Evolutionary conservation across 2,329 filamentous ascomycete species (phyloP), one percentile per base, ranked within the genome.

Genomic region (Biscogniauxia marginata): DNA sequence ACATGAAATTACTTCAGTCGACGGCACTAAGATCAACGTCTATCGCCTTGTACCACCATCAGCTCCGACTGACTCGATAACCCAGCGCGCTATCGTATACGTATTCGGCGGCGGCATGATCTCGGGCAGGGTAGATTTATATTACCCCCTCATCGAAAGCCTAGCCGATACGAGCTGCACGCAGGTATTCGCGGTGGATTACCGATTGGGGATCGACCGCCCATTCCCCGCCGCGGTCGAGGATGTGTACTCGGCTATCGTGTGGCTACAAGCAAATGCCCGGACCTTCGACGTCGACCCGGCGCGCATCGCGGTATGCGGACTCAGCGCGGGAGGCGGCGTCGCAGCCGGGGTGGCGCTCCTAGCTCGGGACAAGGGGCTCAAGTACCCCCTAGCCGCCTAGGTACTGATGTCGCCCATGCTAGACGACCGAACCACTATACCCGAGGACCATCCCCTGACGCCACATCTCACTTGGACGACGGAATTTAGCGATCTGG

Each of bases 151-250:
- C 13, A 57, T 63, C 43, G 51, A 60, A 2, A 39, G 55, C 21
- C 30, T 64, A 2, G 64, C 62, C 5, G 9, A 63, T n/a, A 43
- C 18, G 20, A 63, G 52, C 20, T 48, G 43, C 3, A 51, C 59
- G 3, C 65, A 66, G 34, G 54, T 67, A 20, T 68, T 68, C 52
- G 62, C 77, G 54, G 74, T 80, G 3, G 74, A 78, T 48, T 82
- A 82, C 60, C 70, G 79, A 0, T 70, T 82, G 6, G 78, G 75
- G 2, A 79, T 79, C 0, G 79, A 82, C 55, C 67, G 79, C 55
- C 71, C 70, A n/a, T 79, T 77, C 53, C 79, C 79, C 0, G 68
- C 63, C 9, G 72, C 73, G 3, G 66, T 79, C 4, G 65, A 79
- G 52, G 79, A 82, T 61, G 51, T 63, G 47, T 63, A 64, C 59